phyloP scores from a whole-genome alignment of 208 protist genomes.

The Trypanosoma lewisi region DNA sequence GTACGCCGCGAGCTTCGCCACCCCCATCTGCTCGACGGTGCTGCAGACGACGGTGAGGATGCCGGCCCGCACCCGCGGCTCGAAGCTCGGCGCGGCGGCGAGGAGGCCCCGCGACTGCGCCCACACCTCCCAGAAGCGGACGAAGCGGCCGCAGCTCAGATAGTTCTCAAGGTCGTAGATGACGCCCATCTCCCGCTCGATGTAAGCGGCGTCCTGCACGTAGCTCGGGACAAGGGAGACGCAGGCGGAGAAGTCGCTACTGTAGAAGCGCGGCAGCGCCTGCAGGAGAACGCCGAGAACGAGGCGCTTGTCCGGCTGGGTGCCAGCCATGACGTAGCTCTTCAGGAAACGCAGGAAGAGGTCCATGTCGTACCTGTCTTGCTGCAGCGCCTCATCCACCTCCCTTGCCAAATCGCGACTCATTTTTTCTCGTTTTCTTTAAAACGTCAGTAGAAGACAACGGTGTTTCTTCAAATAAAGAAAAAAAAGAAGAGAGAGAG shows the following conservation, averaged over 20 bases:
- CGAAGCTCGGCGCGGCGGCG: constrained; percentile 74
- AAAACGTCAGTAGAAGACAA: background rate
- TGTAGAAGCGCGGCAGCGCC: constrained; percentile 81
- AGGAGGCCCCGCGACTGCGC: constrained; percentile 56
- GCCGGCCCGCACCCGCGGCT: constrained; percentile 68
- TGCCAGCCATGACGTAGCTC: constrained; percentile 53
- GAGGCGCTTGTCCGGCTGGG: constrained; percentile 71
- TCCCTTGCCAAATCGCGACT: constrained; percentile 59
- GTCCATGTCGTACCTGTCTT: constrained; percentile 80
- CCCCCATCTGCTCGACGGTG: constrained; percentile 62
- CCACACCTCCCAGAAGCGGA: constrained; percentile 82
- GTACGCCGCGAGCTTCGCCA: constrained; percentile 49
- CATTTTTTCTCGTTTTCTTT: constrained; percentile 22
- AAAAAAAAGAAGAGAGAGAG: background rate
- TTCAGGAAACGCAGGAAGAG: constrained; percentile 85
- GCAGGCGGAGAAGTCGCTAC: constrained; percentile 82
- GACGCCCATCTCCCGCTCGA: constrained; percentile 75
- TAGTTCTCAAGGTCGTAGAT: constrained; percentile 91
- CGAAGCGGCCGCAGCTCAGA: constrained; percentile 77
- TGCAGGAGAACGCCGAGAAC: constrained; percentile 80
- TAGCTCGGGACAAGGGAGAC: constrained; percentile 83
- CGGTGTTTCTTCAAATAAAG: background rate
- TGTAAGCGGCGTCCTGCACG: constrained; percentile 70
- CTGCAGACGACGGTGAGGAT: constrained; percentile 71
- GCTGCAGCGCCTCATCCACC: constrained; percentile 69